These are phyloP conservation scores for Fusarium sororula DNA, from an alignment of 2,329 filamentous ascomycete genomes.

Conservation along the genomic window DNA sequence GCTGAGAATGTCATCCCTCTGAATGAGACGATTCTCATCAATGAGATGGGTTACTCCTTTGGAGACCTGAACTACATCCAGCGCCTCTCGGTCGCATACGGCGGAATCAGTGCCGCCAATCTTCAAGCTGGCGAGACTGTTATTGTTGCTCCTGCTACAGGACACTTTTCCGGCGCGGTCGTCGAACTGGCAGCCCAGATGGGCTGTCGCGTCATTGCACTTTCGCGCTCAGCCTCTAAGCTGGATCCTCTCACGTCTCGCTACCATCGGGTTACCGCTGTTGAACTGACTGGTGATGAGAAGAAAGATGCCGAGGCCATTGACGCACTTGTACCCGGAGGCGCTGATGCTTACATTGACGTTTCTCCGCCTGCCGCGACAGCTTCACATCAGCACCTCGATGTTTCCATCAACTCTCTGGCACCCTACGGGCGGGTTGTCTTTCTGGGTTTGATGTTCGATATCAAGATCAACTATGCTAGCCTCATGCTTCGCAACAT, in stretches of 20 bases:
- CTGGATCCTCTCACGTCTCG: slow-evolving; percentile 9
- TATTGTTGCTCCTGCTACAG: slow-evolving; percentile 26
- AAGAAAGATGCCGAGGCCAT: slow-evolving; percentile 1
- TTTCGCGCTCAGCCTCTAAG: slow-evolving; percentile 11
- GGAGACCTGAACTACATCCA: slow-evolving; percentile 28
- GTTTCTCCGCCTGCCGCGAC: slow-evolving; percentile 23
- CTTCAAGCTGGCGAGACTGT: slow-evolving; percentile 19
- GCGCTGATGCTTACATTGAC: slow-evolving; percentile 28
- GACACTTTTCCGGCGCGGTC: slow-evolving; percentile 28
- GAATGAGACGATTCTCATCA: neutral
- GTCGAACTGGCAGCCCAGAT: slow-evolving; percentile 27
- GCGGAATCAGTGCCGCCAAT: slow-evolving; percentile 4
- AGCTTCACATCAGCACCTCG: slow-evolving; percentile 6
- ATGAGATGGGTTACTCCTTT: slow-evolving; percentile 25
- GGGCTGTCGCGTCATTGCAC: slow-evolving; percentile 29
- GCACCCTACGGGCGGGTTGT: neutral
- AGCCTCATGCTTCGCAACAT: slow-evolving; percentile 13
- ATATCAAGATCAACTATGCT: slow-evolving; percentile 23
- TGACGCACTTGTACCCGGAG: neutral
- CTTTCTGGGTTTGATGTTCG: slow-evolving; percentile 18
- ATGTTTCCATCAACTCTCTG: neutral
- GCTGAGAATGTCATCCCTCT: slow-evolving; percentile 15
- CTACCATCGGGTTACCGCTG: neutral
- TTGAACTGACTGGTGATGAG: slow-evolving; percentile 22
- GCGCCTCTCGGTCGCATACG: slow-evolving; percentile 24